phyloP scores from a whole-genome alignment of 441 rosid genomes.

The Gossypium trilobum region DNA sequence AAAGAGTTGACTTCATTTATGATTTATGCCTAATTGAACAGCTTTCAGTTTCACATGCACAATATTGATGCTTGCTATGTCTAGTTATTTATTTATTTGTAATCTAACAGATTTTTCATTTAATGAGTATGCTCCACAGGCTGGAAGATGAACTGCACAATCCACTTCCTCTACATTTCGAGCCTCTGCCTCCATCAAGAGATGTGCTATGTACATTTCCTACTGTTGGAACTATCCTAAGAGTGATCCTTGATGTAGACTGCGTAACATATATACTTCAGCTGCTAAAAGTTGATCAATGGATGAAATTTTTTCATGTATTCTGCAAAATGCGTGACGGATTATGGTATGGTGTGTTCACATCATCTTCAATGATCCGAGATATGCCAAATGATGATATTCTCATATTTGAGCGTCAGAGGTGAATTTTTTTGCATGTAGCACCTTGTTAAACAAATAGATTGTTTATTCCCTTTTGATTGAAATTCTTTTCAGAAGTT shows the following conservation, averaged over 20 bases:
- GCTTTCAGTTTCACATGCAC: not conserved
- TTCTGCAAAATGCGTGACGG: conserved; percentile 52
- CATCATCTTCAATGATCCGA: conserved; percentile 37
- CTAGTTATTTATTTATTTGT: not conserved
- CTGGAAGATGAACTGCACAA: conserved; percentile 39
- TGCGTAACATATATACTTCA: conserved; percentile 28
- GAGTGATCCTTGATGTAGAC: conserved; percentile 34
- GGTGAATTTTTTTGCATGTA: conserved; percentile 28
- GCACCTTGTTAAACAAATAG: not conserved
- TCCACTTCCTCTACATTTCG: conserved; percentile 45
- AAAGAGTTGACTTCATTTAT: not conserved
- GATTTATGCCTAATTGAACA: not conserved
- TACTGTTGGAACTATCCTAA: conserved; percentile 58
- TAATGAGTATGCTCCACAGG: conserved; percentile 20
- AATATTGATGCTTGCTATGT: not conserved
- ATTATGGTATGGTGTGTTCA: conserved; percentile 51
- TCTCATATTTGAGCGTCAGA: conserved; percentile 31
- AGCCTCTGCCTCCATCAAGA: conserved; percentile 42
- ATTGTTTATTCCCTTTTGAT: not conserved
- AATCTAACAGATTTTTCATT: not conserved
- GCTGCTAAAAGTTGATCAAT: conserved; percentile 39
- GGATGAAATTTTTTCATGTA: conserved; percentile 52
- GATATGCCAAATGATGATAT: conserved; percentile 32
- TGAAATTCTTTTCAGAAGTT: not conserved
- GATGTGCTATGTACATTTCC: conserved; percentile 55